Percentiles rank a stretch among this genome's conserved stretches.
Conservation (phyloP, 2,329 filamentous ascomycete species). For the Fusarium sp. region DNA sequence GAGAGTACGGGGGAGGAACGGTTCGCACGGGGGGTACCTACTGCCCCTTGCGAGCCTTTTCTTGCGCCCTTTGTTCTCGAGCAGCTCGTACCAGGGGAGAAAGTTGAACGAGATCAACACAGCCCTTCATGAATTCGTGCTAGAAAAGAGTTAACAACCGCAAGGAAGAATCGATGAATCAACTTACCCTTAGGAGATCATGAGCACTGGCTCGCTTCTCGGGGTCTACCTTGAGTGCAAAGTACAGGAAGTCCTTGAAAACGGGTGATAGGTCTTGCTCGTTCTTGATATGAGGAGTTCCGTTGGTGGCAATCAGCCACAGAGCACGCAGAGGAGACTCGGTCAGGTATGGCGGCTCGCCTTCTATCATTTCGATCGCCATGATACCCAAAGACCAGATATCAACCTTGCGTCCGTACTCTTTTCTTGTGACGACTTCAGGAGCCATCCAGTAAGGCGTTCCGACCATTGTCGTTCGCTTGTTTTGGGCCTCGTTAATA, state of each 20-base stretch:
- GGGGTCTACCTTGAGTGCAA: constrained; percentile 95
- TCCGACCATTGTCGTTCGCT: constrained; percentile 98
- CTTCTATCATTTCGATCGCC: constrained; percentile 99
- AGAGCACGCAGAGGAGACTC: constrained; percentile 93
- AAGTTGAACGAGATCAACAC: constrained; percentile 79
- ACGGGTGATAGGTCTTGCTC: constrained; percentile 82
- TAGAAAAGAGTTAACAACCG: constrained; percentile 51
- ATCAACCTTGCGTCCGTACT: constrained; percentile 98
- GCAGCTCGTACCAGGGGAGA: constrained; percentile 89
- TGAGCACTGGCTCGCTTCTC: constrained; percentile 96
- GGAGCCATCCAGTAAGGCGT: constrained; percentile 99
- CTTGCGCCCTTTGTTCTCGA: constrained; percentile 84
- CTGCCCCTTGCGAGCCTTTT: constrained; percentile 76
- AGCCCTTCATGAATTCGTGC: constrained; percentile 84
- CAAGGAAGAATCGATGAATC: constrained; percentile 46
- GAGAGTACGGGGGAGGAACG: constrained; percentile 22
- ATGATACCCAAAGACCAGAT: constrained; percentile 99
- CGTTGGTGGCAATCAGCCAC: constrained; percentile 96
- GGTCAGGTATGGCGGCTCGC: constrained; percentile 95
- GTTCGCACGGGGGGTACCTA: constrained; percentile 42
- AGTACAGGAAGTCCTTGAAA: constrained; percentile 91
- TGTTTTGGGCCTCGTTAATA: constrained; percentile 96
- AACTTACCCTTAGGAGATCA: constrained; percentile 86
- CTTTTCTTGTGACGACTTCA: constrained; percentile 95
- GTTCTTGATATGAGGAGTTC: constrained; percentile 94